These are phyloP conservation scores for Calonectria naviculata DNA, from an alignment of 2,329 filamentous ascomycete species.

Conservation along the genomic window DNA sequence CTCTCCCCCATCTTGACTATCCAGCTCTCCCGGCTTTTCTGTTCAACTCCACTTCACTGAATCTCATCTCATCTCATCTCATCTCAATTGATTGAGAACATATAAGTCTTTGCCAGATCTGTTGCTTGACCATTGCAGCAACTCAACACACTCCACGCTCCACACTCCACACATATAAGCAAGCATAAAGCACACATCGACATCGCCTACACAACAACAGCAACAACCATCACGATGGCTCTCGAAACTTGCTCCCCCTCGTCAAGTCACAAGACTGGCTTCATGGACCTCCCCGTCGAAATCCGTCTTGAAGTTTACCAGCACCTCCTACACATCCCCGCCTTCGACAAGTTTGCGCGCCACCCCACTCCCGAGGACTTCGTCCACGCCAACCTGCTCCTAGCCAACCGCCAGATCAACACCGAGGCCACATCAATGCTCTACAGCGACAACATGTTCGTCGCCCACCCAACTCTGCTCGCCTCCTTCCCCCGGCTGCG, in stretches of 20 bases:
- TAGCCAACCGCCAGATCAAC: constrained; percentile 53
- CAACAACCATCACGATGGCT: constrained; percentile 31
- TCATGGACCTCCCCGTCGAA: constrained; percentile 57
- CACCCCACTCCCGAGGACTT: constrained; percentile 24
- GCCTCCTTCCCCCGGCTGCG: constrained; percentile 54
- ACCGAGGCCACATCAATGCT: constrained; percentile 53
- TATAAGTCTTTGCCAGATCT: neutral
- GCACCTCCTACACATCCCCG: constrained; percentile 52
- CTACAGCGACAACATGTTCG: constrained; percentile 56
- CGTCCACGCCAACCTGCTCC: constrained; percentile 53
- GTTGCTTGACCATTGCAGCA: neutral
- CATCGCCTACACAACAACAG: neutral
- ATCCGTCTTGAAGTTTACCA: constrained; percentile 59
- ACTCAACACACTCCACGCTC: neutral
- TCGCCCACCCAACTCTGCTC: constrained; percentile 54
- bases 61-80: neutral
- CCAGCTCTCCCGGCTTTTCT: constrained; percentile 12
- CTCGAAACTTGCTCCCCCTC: constrained; percentile 18
- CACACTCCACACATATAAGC: neutral
- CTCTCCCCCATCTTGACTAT: constrained; percentile 6
- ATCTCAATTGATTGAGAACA: neutral
- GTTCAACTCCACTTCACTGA: constrained; percentile 10
- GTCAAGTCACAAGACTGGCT: constrained; percentile 32
- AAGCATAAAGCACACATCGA: neutral
- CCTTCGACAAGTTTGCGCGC: constrained; percentile 38